Percentiles rank a stretch among this genome's conserved stretches.
These are phyloP conservation scores for Podaxis sp. DNA, from an alignment of 768 basidiomycete genomes.

Conservation along the genomic window DNA sequence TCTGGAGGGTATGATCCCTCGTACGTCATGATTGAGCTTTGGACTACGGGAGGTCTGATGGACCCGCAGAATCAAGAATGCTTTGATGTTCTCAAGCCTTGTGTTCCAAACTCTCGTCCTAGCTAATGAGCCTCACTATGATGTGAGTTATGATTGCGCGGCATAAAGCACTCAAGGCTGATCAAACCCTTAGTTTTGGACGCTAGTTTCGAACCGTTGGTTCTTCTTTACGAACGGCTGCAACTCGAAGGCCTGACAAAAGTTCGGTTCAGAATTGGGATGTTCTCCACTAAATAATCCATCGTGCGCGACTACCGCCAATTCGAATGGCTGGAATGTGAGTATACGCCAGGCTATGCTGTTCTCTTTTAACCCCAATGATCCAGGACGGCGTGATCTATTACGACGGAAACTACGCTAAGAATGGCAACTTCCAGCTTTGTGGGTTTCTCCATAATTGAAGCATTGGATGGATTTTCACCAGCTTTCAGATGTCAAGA, in stretches of 20 bases:
- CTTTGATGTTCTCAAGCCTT: conserved; percentile 36
- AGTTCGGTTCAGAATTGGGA: conserved; percentile 30
- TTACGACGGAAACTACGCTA: conserved; percentile 39
- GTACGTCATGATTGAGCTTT: conserved; percentile 14
- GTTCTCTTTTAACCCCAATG: background rate
- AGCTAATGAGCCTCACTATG: conserved; percentile 36
- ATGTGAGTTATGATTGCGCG: conserved; percentile 26
- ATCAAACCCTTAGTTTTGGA: conserved; percentile 32
- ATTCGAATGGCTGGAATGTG: conserved; percentile 44
- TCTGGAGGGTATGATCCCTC: conserved; percentile 38
- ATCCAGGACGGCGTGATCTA: conserved; percentile 36
- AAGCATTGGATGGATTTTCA: background rate
- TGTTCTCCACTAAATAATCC: conserved; percentile 36
- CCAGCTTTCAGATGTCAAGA: conserved; percentile 29
- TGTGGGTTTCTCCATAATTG: conserved; percentile 24
- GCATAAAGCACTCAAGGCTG: background rate
- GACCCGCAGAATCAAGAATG: conserved; percentile 32
- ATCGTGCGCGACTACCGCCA: conserved; percentile 33
- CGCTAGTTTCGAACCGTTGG: conserved; percentile 35
- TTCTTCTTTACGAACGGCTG: background rate
- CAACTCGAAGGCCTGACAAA: conserved; percentile 7
- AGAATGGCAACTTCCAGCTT: conserved; percentile 36
- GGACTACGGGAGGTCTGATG: background rate
- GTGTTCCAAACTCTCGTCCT: conserved; percentile 39
- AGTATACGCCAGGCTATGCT: conserved; percentile 7